Evolutionary conservation across 208 protist genomes (phyloP), one percentile per base, ranked within the genome.

Genomic region (Trichomonas tenax): DNA sequence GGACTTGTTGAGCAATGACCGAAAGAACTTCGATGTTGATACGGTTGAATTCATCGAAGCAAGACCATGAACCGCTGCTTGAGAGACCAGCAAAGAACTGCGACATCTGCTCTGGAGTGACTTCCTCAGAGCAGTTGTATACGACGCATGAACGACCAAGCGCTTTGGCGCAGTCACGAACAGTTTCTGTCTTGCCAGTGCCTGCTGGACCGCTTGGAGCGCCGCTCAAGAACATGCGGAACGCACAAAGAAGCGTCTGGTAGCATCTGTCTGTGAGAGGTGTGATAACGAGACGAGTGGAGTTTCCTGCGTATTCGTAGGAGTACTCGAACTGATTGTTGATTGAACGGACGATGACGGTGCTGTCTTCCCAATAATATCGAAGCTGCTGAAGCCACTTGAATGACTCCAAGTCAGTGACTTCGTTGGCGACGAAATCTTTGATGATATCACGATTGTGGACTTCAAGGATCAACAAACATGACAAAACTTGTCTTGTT

Each of bases 41-140:
- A n/a, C 98, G 89, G 89, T 98, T 98, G 96, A 98, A 98, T 96
- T 98, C 98, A 96, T 98, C 98, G 82, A 98, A 98, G 95, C 98
- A 98, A 23, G 96, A 97, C 96, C 97, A 97, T 15, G 97, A 96
- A 51, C 97, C 98, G 34, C 82, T 96, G n/a, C 82, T 84, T 9
- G 97, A 96, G 21, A 97, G 63, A 31, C 97, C 97, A 40, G 93
- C 96, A 84, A 97, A 97, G 51, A 97, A 97, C 49, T 97, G 96
- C 44, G 96, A 96, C 97, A 98, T 97, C 63, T 96, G 49, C 26
- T 82, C 46, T 41, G 49, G 97, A 96, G 97, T 97, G 6, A 98
- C 98, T 72, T 98, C 98, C 96, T 99, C 99, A 38, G 98, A 98
- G 97, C 99, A 99, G 97, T 99, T 99, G 97, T 99, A 99, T 49